A percentile compares a stretch with the other conserved stretches of the same genome.
phyloP scores from a whole-genome alignment of 257 asterid species.

The Cruciata laevipes region DNA sequence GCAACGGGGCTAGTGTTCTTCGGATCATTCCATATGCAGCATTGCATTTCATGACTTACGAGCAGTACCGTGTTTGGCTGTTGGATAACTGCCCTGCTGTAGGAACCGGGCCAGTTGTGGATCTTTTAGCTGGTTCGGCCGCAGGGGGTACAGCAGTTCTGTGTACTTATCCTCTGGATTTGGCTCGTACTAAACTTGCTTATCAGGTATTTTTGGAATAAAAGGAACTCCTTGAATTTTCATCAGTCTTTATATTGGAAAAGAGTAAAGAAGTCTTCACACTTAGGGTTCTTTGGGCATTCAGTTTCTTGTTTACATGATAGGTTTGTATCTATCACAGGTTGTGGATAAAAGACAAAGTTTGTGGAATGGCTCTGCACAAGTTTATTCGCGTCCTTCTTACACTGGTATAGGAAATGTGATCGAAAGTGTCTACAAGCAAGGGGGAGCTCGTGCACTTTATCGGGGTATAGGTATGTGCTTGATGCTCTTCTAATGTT shows the following conservation, averaged over 20 bases:
- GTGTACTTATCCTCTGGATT: slow-evolving; percentile 95
- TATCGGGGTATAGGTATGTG: slow-evolving; percentile 86
- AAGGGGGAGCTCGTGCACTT: slow-evolving; percentile 80
- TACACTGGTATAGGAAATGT: slow-evolving; percentile 74
- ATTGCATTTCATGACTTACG: slow-evolving; percentile 91
- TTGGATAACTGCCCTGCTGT: slow-evolving; percentile 59
- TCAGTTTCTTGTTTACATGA: neutral
- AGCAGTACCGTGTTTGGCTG: slow-evolving; percentile 73
- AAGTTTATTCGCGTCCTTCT: slow-evolving; percentile 38
- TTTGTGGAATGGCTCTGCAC: slow-evolving; percentile 32
- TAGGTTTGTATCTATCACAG: slow-evolving; percentile 26
- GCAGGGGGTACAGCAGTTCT: slow-evolving; percentile 98
- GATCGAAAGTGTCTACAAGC: slow-evolving; percentile 56
- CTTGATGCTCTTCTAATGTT: slow-evolving; percentile 1
- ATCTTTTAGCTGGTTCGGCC: slow-evolving; percentile 93
- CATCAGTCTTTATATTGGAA: neutral
- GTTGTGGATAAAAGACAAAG: slow-evolving; percentile 46
- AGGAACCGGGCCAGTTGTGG: slow-evolving; percentile 87
- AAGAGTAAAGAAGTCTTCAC: neutral
- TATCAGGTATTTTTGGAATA: slow-evolving; percentile 57
- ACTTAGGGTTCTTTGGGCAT: neutral
- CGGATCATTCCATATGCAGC: slow-evolving; percentile 97
- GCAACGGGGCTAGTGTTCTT: slow-evolving; percentile 96
- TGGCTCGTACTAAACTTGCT: slow-evolving; percentile 97
- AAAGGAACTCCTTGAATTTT: neutral